A percentile compares a stretch with the other conserved stretches of the same genome.
These are phyloP conservation scores for Colletotrichum sp. DNA, from an alignment of 2,329 filamentous ascomycete species.

Conservation along the genomic window DNA sequence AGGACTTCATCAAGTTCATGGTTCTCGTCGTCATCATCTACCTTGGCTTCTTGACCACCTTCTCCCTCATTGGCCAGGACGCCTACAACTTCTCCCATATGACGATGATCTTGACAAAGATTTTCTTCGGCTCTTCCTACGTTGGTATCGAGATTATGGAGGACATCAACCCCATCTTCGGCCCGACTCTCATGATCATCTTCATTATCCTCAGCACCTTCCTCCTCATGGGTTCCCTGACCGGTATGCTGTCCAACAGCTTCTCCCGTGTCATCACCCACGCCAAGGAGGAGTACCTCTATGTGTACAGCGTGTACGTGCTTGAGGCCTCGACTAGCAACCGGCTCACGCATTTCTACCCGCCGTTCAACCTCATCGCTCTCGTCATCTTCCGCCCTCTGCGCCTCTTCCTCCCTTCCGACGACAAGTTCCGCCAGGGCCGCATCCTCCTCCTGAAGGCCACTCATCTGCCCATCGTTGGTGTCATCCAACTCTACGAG, in stretches of 20 bases:
- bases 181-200: constrained; percentile 69
- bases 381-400: constrained; percentile 75
- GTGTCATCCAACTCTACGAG: constrained; percentile 73
- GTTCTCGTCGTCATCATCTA: constrained; percentile 84
- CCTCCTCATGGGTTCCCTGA: constrained; percentile 78
- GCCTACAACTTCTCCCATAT: constrained; percentile 69
- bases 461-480: constrained; percentile 72
- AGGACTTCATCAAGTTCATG: constrained; percentile 87
- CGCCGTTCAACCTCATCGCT: constrained; percentile 76
- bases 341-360: constrained; percentile 72
- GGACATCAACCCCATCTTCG: constrained; percentile 62
- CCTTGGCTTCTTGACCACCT: constrained; percentile 87
- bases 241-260: constrained; percentile 79
- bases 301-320: constrained; percentile 73
- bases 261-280: constrained; percentile 69
- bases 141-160: constrained; percentile 75
- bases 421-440: constrained; percentile 64
- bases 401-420: constrained; percentile 69
- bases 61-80: constrained; percentile 77
- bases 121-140: constrained; percentile 80
- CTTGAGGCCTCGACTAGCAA: constrained; percentile 72
- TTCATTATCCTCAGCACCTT: constrained; percentile 82
- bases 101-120: constrained; percentile 79
- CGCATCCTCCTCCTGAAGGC: constrained; percentile 67
- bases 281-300: constrained; percentile 78